Base-by-base conservation (phyloP, 805 yeast genomes). In the Novakomyces olei region DNA sequence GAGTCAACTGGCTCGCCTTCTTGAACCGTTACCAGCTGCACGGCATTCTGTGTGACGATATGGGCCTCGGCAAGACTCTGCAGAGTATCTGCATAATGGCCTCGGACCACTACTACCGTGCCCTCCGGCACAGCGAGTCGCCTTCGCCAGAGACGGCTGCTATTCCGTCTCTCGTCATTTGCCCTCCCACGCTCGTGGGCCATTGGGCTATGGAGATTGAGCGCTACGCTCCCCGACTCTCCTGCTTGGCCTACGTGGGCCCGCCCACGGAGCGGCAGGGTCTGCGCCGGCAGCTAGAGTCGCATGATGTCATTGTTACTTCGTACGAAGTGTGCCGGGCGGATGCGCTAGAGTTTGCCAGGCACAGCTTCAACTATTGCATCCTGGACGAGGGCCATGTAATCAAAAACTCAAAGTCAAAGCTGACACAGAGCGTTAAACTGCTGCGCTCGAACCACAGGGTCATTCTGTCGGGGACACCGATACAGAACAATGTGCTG, bases 341-440 rank as follows among this genome's bases (percentile, higher is more conserved):
- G 51, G 99, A 88, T 52, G 67, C 72, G 17, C 75, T 71, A 4
- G 57, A 61, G 39, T 50, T 88, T 15, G 48, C 68, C 1, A 50
- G 53, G 1, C 63, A 61, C 39, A 77, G 73, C 45, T 88, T 72
- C 60, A 88, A 88, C 50, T 88, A 88, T 49, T 85, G 96, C 57
- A 92, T 88, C 6, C 57, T 88, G 38, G 98, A 88, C 53, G 98
- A 88, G 57, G 98, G 99, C 26, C 99, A 88, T 53, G 81, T 88
- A 31, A 88, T 88, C 49, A 88, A 85, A 57, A 88, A 88, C 50
- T 69, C 95, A 0, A 64, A 67, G 33, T 78, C 96, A 0, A 83
- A 85, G 50, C 60, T 88, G 34, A 73, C 95, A 2, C 76, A 75
- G 45, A 72, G 93, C 1, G 95, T 88, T 6, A 88, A 88, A 49